phyloP scores from a whole-genome alignment of 495 filamentous ascomycete species.

The Podospora anserina region DNA sequence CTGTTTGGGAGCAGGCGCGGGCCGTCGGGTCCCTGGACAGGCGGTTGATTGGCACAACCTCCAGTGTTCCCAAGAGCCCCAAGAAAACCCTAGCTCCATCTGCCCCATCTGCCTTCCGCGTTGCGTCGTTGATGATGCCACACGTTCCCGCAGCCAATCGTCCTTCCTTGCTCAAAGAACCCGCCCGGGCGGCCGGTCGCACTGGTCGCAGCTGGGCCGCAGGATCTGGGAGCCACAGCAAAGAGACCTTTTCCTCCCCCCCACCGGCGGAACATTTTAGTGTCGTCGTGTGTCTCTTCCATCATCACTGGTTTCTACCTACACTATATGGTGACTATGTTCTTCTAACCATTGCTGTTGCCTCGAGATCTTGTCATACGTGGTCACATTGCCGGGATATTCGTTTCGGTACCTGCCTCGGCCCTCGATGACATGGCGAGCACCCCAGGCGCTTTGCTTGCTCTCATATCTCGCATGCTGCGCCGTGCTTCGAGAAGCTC shows the following conservation, averaged over 20 bases:
- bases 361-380: background rate
- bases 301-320: background rate
- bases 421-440: background rate
- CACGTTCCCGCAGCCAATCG: slow-evolving; percentile 1
- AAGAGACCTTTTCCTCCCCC: background rate
- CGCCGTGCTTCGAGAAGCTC: background rate
- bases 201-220: slow-evolving; percentile 33
- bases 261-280: background rate
- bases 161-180: background rate
- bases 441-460: background rate
- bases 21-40: slow-evolving; percentile 11
- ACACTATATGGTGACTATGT: too few species aligned
- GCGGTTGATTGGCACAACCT: background rate
- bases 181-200: slow-evolving; percentile 19
- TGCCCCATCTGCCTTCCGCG: background rate
- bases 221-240: slow-evolving; percentile 17
- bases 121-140: background rate
- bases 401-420: background rate
- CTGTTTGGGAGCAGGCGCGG: slow-evolving; percentile 18
- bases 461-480: background rate
- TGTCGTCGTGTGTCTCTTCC: background rate
- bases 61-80: background rate
- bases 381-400: background rate
- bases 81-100: slow-evolving; percentile 6
- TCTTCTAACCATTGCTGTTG: background rate